A percentile compares a stretch with the other conserved stretches of the same genome.
Evolutionary conservation across 192 early-diverging fungal genomes (phyloP).

Genomic region (Backusella australiensis): DNA sequence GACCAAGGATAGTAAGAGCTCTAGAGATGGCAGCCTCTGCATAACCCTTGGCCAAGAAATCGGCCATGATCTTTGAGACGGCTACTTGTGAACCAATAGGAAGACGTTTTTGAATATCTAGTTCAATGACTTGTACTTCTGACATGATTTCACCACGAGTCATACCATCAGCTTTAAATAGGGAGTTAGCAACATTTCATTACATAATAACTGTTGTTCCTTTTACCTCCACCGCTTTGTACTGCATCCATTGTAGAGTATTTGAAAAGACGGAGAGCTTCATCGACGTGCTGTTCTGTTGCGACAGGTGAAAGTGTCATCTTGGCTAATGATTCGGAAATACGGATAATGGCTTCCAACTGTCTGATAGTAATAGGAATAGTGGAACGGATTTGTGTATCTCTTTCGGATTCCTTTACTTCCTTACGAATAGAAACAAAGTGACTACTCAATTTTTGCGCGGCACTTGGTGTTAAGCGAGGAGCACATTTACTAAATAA

Average conservation of each 20-base stretch:
- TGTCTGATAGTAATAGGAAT: slow-evolving; percentile 98
- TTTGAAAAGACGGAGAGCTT: slow-evolving; percentile 97
- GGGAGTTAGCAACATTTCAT: neutral
- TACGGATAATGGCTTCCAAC: slow-evolving; percentile 97
- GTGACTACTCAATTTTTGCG: slow-evolving; percentile 89
- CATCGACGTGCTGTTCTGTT: slow-evolving; percentile 88
- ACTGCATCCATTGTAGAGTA: slow-evolving; percentile 97
- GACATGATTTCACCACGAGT: slow-evolving; percentile 68
- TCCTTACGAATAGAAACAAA: slow-evolving; percentile 91
- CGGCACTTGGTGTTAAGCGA: slow-evolving; percentile 81
- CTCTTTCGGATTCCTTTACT: slow-evolving; percentile 74
- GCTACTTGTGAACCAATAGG: slow-evolving; percentile 83
- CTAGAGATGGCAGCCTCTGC: slow-evolving; percentile 58
- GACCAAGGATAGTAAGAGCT: slow-evolving; percentile 79
- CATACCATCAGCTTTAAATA: slow-evolving; percentile 69
- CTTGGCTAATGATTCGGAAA: slow-evolving; percentile 97
- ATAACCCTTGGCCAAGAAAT: slow-evolving; percentile 45
- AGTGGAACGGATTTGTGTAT: slow-evolving; percentile 68
- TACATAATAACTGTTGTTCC: no score
- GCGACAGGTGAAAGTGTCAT: slow-evolving; percentile 84
- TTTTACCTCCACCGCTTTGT: slow-evolving; percentile 76
- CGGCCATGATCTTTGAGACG: slow-evolving; percentile 45
- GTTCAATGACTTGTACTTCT: slow-evolving; percentile 81
- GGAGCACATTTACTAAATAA: slow-evolving; percentile 88
- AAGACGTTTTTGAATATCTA: slow-evolving; percentile 80